Percentiles rank a stretch among this genome's conserved stretches.
These are phyloP conservation scores for Entelexis paramagnoliae DNA, from an alignment of 1,139 yeast genomes.

Conservation along the genomic window DNA sequence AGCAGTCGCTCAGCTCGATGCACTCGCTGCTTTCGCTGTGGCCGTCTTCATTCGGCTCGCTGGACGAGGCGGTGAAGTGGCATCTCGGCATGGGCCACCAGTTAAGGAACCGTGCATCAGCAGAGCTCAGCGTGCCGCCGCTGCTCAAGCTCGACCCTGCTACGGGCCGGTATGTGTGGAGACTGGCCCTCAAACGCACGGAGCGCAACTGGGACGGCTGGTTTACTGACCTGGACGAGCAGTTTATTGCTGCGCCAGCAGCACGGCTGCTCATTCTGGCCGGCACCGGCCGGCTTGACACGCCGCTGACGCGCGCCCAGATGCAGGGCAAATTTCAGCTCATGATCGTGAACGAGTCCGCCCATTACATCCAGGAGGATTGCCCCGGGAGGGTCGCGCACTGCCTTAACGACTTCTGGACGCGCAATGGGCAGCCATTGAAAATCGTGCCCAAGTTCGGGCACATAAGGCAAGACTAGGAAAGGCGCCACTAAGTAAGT, in stretches of 20 bases:
- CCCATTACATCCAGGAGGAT: constrained; percentile 93
- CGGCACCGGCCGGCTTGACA: constrained; percentile 82
- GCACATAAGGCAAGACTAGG: constrained; percentile 23
- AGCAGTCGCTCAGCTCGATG: constrained; percentile 58
- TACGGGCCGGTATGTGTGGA: constrained; percentile 41
- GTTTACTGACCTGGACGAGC: constrained; percentile 62
- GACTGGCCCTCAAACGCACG: constrained; percentile 50
- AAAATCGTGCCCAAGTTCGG: constrained; percentile 24
- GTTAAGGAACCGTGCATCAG: constrained; percentile 50
- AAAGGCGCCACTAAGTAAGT: no score
- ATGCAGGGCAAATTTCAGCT: constrained; percentile 90
- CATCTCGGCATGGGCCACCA: constrained; percentile 40
- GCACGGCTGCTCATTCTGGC: constrained; percentile 74
- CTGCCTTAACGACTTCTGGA: constrained; percentile 42
- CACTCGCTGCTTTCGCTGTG: constrained; percentile 48
- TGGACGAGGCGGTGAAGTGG: constrained; percentile 70
- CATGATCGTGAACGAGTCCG: constrained; percentile 68
- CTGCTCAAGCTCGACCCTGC: constrained; percentile 32
- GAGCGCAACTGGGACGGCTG: constrained; percentile 67
- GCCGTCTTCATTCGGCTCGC: constrained; percentile 47
- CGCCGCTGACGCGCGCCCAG: constrained; percentile 78
- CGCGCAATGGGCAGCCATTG: constrained; percentile 37
- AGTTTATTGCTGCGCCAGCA: constrained; percentile 46
- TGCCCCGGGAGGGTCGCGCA: constrained; percentile 55
- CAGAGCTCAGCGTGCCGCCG: constrained; percentile 67